These are phyloP conservation scores for Tuber aestivum DNA, from an alignment of 495 filamentous ascomycete genomes.

Conservation along the genomic window DNA sequence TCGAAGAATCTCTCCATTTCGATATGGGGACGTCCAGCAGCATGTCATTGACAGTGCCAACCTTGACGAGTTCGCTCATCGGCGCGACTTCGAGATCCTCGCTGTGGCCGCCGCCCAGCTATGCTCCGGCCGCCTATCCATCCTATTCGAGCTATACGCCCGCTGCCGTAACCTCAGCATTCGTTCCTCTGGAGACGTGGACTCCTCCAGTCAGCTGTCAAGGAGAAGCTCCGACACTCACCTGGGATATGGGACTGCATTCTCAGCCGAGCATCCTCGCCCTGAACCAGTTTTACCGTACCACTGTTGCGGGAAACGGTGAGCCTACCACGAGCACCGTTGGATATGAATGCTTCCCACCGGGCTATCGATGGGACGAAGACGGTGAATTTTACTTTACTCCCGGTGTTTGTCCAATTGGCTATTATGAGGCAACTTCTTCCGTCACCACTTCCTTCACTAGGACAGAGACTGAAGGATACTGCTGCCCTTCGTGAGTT, in stretches of 20 bases:
- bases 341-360: not conserved
- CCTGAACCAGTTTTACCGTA: not conserved
- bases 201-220: not conserved
- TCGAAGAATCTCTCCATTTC: not conserved
- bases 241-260: not conserved
- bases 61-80: not conserved
- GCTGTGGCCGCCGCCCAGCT: not conserved
- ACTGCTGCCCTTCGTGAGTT: conserved; percentile 2
- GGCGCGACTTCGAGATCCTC: not conserved
- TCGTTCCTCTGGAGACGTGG: not conserved
- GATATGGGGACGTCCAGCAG: not conserved
- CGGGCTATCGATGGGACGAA: not conserved
- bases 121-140: not conserved
- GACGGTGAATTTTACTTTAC: not conserved
- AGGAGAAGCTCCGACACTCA: not conserved
- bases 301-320: not conserved
- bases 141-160: not conserved
- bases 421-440: not conserved
- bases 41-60: not conserved
- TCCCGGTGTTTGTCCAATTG: not conserved
- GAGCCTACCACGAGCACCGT: not conserved
- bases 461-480: not conserved
- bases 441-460: not conserved
- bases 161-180: not conserved
- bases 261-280: not conserved